These are phyloP conservation scores for Lomentospora prolificans DNA, from an alignment of 2,329 filamentous ascomycete species.

Conservation along the genomic window DNA sequence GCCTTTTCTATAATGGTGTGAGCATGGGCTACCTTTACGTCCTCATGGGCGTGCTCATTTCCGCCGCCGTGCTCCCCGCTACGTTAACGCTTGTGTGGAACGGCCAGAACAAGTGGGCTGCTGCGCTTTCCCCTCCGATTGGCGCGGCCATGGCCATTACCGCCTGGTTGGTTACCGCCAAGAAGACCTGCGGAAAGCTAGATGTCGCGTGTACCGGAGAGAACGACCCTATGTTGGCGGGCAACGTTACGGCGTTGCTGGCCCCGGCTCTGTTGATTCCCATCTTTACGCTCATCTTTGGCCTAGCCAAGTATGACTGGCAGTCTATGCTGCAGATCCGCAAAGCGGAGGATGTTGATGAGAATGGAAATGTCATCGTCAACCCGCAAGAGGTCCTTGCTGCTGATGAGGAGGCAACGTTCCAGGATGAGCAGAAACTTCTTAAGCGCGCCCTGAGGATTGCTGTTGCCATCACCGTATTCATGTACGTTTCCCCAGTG, in stretches of 20 bases:
- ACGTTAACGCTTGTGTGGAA: conserved; percentile 73
- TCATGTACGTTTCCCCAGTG: conserved; percentile 33
- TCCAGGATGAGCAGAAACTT: conserved; percentile 35
- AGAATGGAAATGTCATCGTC: conserved; percentile 47
- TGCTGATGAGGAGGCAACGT: conserved; percentile 22
- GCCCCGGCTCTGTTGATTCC: conserved; percentile 68
- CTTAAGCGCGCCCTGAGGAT: conserved; percentile 43
- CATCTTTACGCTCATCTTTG: conserved; percentile 54
- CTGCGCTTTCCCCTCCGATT: conserved; percentile 55
- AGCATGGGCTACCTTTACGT: conserved; percentile 84
- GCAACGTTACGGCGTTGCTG: conserved; percentile 74
- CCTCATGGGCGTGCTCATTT: conserved; percentile 88
- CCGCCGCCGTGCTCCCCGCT: conserved; percentile 72
- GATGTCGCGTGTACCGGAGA: conserved; percentile 66
- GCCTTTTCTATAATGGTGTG: conserved; percentile 63
- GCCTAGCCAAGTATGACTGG: conserved; percentile 72
- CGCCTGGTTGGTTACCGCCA: conserved; percentile 67
- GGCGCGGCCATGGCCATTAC: conserved; percentile 57
- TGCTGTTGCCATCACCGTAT: conserved; percentile 23
- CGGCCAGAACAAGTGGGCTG: conserved; percentile 65
- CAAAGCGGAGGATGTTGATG: conserved; percentile 62
- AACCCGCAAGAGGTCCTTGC: conserved; percentile 34
- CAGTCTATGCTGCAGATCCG: conserved; percentile 71
- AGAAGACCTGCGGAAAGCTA: conserved; percentile 57
- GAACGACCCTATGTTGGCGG: conserved; percentile 79